Conservation (phyloP, 1,139 yeast genomes). For the Yamadazyma sp. region DNA sequence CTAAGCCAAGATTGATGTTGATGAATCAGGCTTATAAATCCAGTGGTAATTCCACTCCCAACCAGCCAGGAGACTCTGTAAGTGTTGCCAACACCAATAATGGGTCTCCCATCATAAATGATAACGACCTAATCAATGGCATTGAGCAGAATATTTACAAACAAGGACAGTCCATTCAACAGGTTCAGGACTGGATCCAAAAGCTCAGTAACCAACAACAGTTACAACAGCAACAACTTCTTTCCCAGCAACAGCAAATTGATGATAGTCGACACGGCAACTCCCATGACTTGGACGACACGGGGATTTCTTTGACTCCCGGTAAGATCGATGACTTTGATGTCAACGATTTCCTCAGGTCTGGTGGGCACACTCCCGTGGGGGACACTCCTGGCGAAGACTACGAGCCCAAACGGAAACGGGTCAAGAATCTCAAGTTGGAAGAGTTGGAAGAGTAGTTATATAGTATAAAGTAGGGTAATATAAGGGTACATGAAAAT, state of each 20-base stretch:
- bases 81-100: neutral
- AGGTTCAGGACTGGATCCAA: conserved; percentile 60
- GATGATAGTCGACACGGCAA: neutral
- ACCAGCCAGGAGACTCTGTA: neutral
- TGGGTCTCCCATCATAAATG: conserved; percentile 5
- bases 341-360: conserved; percentile 34
- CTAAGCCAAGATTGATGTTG: conserved; percentile 42
- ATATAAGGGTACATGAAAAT: neutral
- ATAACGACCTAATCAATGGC: conserved; percentile 27
- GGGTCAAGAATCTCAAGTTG: conserved; percentile 12
- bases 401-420: conserved; percentile 14
- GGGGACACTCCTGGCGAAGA: conserved; percentile 1
- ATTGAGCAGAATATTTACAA: conserved; percentile 46
- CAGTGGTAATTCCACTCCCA: conserved; percentile 16
- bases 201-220: conserved; percentile 41
- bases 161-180: conserved; percentile 57
- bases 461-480: too few species aligned
- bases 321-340: conserved; percentile 33
- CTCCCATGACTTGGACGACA: neutral
- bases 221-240: conserved; percentile 27
- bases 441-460: conserved; percentile 14
- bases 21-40: conserved; percentile 39
- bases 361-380: conserved; percentile 13
- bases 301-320: conserved; percentile 2
- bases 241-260: conserved; percentile 13